Percentiles rank a stretch among this genome's conserved stretches.
These are phyloP conservation scores for Oryza officinalis DNA, from an alignment of 176 grass and related monocot species.

Conservation along the genomic window DNA sequence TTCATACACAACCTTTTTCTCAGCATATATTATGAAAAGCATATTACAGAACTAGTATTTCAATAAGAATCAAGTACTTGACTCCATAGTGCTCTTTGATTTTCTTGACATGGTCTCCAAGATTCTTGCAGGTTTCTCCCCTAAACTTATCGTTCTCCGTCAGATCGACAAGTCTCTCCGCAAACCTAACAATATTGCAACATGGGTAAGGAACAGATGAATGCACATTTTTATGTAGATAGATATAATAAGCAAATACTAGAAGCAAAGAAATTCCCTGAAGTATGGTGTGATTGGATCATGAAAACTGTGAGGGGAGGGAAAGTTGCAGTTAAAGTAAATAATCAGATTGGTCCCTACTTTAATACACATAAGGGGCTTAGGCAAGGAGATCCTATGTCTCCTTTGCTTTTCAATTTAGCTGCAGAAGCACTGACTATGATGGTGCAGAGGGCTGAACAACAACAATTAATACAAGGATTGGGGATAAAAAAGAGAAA, in stretches of 20 bases:
- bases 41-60: slow-evolving; percentile 6
- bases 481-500: too few species aligned
- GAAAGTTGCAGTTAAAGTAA: too few species aligned
- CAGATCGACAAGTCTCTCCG: slow-evolving; percentile 38
- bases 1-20: background rate
- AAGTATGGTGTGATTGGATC: too few species aligned
- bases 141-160: slow-evolving; percentile 60
- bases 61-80: slow-evolving; percentile 38
- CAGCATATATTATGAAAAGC: background rate
- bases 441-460: too few species aligned
- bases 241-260: background rate
- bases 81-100: slow-evolving; percentile 54
- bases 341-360: too few species aligned
- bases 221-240: background rate
- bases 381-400: too few species aligned
- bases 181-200: slow-evolving; percentile 48
- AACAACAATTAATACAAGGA: too few species aligned
- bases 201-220: background rate
- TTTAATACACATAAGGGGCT: too few species aligned
- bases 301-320: too few species aligned
- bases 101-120: slow-evolving; percentile 37
- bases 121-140: slow-evolving; percentile 41
- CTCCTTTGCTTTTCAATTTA: too few species aligned
- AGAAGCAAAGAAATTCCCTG: too few species aligned
- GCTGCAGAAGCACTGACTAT: too few species aligned